Evolutionary conservation across 2,329 filamentous ascomycete genomes (phyloP), one percentile per base, ranked within the genome.

Genomic region (Fusarium anguioides): DNA sequence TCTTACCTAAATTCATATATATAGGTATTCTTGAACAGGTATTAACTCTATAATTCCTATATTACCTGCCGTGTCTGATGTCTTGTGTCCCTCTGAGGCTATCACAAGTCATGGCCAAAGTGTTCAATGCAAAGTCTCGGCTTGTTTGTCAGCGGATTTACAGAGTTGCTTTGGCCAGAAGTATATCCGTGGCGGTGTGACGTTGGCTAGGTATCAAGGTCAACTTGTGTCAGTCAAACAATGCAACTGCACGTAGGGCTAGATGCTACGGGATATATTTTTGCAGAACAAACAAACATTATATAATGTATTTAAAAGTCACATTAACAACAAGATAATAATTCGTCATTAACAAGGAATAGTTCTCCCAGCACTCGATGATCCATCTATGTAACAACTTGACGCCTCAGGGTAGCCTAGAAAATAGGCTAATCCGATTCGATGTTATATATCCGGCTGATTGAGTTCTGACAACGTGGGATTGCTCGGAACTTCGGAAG

Each of bases 391-490:
- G n/a, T n/a, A 6, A 23, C 7, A 41, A 31, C 7, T n/a, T n/a
- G 14, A 21, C 9, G 18, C 35, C 40, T 33, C 24, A 63, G 50
- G 59, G 58, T 51, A 63, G 8, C 10, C 4, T 21, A 3, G 4
- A 10, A 8, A 20, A 3, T 4, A 6, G 9, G 4, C 58, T 63
- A 45, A 37, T 21, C 50, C 9, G 1, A 12, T 18, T 27, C 2
- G 7, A n/a, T 8, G 7, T 33, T 14, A 33, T 24, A 57, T 57
- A 63, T 36, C 60, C 60, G 59, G 33, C 21, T 57, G 18, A 41
- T 31, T 29, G 41, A 36, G 17, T 24, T 14, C 33, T 12, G 23
- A 33, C 21, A 17, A 8, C 4, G 3, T 8, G n/a, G 11, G 42
- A 49, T 41, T 24, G n/a, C 2, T 27, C 46, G 27, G 48, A 51